A percentile compares a stretch with the other conserved stretches of the same genome.
These are phyloP conservation scores for Eimeria necatrix DNA, from an alignment of 169 alveolate genomes.

Conservation along the genomic window DNA sequence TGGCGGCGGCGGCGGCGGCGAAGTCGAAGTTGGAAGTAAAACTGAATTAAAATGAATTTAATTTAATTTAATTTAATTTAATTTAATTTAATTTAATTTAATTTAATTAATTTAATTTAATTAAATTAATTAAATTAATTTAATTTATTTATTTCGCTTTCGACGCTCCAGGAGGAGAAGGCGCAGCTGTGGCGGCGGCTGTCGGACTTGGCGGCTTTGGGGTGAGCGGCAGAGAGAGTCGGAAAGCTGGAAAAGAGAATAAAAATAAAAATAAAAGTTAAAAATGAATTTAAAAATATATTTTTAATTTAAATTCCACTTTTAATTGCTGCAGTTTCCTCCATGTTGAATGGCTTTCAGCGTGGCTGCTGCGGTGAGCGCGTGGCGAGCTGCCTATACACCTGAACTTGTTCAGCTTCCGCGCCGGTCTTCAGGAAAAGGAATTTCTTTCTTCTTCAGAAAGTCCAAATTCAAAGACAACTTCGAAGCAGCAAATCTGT, in stretches of 20 bases:
- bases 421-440: not conserved
- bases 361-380: not conserved
- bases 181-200: not conserved
- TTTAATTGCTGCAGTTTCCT: no score
- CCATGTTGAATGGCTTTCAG: not conserved
- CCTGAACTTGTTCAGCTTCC: not conserved
- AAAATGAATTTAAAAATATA: not conserved
- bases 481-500: no score
- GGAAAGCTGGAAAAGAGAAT: not conserved
- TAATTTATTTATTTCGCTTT: not conserved
- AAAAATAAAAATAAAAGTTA: not conserved
- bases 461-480: no score
- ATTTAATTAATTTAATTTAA: not conserved
- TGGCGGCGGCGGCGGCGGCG: not conserved
- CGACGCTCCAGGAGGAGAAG: not conserved
- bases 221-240: not conserved
- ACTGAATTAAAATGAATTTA: not conserved
- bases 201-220: not conserved
- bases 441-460: not conserved
- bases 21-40: not conserved
- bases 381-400: conserved; percentile 24
- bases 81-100: not conserved
- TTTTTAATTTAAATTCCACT: not conserved
- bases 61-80: not conserved
- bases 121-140: no score